Evolutionary conservation across 352 stramenopile species (phyloP).

Genomic region (Globisporangium spiculum): DNA sequence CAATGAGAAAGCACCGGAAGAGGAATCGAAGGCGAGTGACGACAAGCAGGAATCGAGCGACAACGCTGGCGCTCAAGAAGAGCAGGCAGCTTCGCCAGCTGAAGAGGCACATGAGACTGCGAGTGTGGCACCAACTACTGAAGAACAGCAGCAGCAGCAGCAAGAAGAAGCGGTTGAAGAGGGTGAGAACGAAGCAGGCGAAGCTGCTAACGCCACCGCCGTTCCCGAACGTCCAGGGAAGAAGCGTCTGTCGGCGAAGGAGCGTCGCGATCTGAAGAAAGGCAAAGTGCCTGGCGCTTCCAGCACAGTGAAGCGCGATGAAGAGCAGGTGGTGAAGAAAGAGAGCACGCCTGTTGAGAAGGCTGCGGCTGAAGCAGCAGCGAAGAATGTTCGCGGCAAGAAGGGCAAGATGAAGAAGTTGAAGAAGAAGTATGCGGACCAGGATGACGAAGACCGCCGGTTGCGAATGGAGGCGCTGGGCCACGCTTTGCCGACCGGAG

Average conservation of each 20-base stretch:
- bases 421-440: constrained; percentile 95
- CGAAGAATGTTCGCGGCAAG: constrained; percentile 85
- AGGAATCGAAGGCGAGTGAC: constrained; percentile 11
- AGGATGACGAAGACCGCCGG: constrained; percentile 94
- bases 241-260: constrained; percentile 65
- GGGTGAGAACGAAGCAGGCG: constrained; percentile 15
- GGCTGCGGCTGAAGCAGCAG: constrained; percentile 22
- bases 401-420: constrained; percentile 94
- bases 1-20: not conserved
- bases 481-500: constrained; percentile 32
- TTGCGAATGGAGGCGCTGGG: constrained; percentile 92
- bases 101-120: not conserved
- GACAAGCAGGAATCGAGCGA: constrained; percentile 12
- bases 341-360: constrained; percentile 26
- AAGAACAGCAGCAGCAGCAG: constrained; percentile 13
- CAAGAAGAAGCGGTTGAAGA: constrained; percentile 20
- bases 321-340: not conserved
- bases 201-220: constrained; percentile 8
- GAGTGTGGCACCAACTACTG: not conserved
- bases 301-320: not conserved
- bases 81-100: not conserved
- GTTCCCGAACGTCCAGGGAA: constrained; percentile 35
- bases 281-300: constrained; percentile 23
- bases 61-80: constrained; percentile 2
- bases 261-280: constrained; percentile 82